Evolutionary conservation across 768 basidiomycete species (phyloP).

Genomic region (Suillus discolor): DNA sequence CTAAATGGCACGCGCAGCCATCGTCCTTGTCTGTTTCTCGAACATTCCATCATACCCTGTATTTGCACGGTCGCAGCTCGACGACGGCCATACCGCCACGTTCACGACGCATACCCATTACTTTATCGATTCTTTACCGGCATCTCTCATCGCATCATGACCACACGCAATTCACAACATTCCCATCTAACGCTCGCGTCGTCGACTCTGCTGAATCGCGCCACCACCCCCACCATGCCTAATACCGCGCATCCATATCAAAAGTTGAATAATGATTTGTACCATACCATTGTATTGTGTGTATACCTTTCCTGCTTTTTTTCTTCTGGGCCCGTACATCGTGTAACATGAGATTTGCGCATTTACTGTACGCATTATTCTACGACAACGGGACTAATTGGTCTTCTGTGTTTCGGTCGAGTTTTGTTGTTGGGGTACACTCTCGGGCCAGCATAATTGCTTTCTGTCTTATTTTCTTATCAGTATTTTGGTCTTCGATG

Average conservation of each 20-base stretch:
- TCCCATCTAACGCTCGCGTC: conserved; percentile 28
- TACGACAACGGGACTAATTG: conserved; percentile 36
- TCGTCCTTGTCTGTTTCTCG: conserved; percentile 12
- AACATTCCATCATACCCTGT: conserved; percentile 31
- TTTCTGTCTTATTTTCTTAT: conserved; percentile 30
- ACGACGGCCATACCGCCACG: conserved; percentile 31
- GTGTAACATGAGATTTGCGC: conserved; percentile 33
- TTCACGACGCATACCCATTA: conserved; percentile 38
- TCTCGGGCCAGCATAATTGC: conserved; percentile 35
- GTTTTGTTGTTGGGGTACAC: conserved; percentile 29
- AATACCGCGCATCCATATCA: conserved; percentile 19
- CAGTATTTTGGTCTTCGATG: conserved; percentile 31
- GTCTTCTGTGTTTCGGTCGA: conserved; percentile 27
- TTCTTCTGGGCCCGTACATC: conserved; percentile 29
- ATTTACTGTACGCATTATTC: conserved; percentile 37
- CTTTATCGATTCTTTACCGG: conserved; percentile 32
- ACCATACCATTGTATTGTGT: conserved; percentile 37
- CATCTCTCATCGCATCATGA: conserved; percentile 21
- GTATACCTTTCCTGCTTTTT: conserved; percentile 21
- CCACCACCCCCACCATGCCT: conserved; percentile 24
- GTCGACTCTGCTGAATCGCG: conserved; percentile 35
- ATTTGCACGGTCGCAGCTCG: conserved; percentile 27
- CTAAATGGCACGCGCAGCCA: conserved; percentile 21
- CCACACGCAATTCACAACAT: conserved; percentile 28
- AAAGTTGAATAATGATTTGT: conserved; percentile 29